phyloP scores from a whole-genome alignment of 495 filamentous ascomycete species.

The Penicillium alfredii region DNA sequence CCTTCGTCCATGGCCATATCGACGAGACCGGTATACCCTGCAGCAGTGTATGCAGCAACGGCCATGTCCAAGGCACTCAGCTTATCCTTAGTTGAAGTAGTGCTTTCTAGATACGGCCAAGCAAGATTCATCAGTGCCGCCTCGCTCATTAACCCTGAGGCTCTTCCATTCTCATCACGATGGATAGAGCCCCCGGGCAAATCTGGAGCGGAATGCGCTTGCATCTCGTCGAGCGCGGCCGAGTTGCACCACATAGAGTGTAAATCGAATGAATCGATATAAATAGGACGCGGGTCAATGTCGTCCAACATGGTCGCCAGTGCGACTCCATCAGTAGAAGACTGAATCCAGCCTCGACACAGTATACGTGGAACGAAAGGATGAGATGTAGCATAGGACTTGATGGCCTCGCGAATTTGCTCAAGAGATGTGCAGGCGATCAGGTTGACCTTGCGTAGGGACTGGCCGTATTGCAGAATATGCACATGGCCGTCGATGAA shows the following conservation, averaged over 20 bases:
- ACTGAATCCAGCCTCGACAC: conserved; percentile 57
- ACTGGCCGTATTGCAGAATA: conserved; percentile 53
- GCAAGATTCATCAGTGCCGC: conserved; percentile 50
- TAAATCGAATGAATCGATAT: conserved; percentile 56
- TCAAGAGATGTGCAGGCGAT: conserved; percentile 46
- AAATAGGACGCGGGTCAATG: conserved; percentile 48
- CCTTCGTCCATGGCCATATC: conserved; percentile 69
- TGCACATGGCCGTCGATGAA: conserved; percentile 65
- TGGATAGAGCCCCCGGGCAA: conserved; percentile 53
- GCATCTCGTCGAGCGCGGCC: conserved; percentile 48
- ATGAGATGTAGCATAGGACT: conserved; percentile 42
- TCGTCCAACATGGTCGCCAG: conserved; percentile 51
- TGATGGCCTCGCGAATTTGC: conserved; percentile 49
- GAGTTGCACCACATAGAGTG: conserved; percentile 60
- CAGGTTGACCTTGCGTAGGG: conserved; percentile 52
- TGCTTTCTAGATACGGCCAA: conserved; percentile 52
- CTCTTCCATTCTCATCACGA: conserved; percentile 44
- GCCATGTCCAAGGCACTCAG: conserved; percentile 44
- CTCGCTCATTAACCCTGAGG: conserved; percentile 53
- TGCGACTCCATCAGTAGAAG: conserved; percentile 46
- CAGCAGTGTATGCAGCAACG: conserved; percentile 44
- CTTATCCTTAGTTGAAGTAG: conserved; percentile 49
- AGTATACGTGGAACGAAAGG: conserved; percentile 47
- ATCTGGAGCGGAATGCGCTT: conserved; percentile 40
- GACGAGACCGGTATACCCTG: conserved; percentile 57